phyloP scores from a whole-genome alignment of 768 basidiomycete genomes.

The Boletus fagicola region DNA sequence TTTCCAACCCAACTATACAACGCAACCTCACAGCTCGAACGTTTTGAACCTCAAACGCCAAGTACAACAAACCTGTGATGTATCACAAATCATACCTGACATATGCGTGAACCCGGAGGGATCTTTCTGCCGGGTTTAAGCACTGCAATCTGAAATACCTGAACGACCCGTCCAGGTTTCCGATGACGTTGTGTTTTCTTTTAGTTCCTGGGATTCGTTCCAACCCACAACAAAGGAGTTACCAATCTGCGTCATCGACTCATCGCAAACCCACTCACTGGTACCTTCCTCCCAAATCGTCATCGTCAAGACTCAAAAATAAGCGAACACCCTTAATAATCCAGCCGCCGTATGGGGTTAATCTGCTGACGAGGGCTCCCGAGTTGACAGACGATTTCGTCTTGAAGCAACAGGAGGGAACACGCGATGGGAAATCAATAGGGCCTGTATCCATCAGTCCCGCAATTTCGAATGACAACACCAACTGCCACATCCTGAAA shows the following conservation, averaged over 20 bases:
- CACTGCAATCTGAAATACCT: neutral
- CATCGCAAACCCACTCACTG: neutral
- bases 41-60: slow-evolving; percentile 17
- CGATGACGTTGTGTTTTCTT: neutral
- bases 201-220: neutral
- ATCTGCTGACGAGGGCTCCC: slow-evolving; percentile 1
- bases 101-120: neutral
- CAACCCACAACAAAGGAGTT: neutral
- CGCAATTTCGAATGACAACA: neutral
- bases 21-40: neutral
- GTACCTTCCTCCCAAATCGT: neutral
- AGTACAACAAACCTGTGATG: neutral
- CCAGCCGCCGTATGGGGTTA: neutral
- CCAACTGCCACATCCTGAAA: neutral
- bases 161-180: neutral
- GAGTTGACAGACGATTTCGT: slow-evolving; percentile 1
- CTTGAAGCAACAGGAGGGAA: neutral
- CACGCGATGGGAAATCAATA: neutral
- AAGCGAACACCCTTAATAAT: neutral
- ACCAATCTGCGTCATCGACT: neutral
- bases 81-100: neutral
- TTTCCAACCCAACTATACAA: neutral
- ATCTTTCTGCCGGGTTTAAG: neutral
- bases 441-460: slow-evolving; percentile 1
- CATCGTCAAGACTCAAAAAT: neutral